Evolutionary conservation across 164 flowering plant genomes (phyloP), one percentile per base, ranked within the genome.

Genomic region (Litsea cubeba): DNA sequence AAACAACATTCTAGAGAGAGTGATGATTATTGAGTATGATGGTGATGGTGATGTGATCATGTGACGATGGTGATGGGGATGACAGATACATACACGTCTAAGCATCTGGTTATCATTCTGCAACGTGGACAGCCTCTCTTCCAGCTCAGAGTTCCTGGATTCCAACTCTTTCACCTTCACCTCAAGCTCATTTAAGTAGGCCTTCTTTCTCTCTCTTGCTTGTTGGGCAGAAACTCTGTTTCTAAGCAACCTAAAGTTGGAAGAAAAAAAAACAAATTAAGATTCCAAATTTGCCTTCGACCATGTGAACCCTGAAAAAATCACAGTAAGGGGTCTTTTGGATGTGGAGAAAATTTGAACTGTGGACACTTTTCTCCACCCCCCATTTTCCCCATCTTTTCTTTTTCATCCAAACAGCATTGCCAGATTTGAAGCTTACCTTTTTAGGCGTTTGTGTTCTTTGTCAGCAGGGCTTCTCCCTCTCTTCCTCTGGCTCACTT

Each of bases 71-170:
- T 20, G 65, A 25, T 50, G 62, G 26, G 50, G 62, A 46, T n/a
- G 26, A 46, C 18, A n/a, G n/a, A 28, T 11, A 70, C 85, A 50
- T 89, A 94, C 99, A 64, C 89, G 98, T 95, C 99, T 90, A 72
- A 95, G 99, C 99, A 93, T 95, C 81, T 95, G 97, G 82, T 95
- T 95, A 86, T 95, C 99, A 71, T 95, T 95, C 73, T 93, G 97
- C 89, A 92, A 82, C 5, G 99, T 95, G 79, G 98, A 93, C 7
- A 95, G 86, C 77, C 89, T 88, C 89, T 95, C 99, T 46, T 89
- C 97, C 69, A 92, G 92, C 83, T 92, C 97, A 15, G 97, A 86
- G 75, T 95, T 95, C 79, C 86, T 92, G 71, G 82, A 86, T 81
- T 95, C 99, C 87, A 94, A 79, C 28, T 89, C 97, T 74, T 90